These are phyloP conservation scores for Sextonia rubra DNA, from an alignment of 164 flowering plant species.

Conservation along the genomic window DNA sequence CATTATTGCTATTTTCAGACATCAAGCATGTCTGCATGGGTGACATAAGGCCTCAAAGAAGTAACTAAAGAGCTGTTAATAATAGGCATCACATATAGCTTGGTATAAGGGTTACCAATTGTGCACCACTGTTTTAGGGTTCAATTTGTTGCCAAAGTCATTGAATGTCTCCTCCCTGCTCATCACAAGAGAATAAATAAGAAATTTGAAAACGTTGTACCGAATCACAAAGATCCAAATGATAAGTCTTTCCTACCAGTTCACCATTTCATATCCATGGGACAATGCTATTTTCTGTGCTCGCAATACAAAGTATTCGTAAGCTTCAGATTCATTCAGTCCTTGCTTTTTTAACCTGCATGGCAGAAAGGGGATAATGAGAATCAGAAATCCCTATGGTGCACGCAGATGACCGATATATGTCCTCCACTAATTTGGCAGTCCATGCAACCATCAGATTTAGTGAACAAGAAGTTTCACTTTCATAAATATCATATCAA, in stretches of 20 bases:
- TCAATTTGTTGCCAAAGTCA: constrained; percentile 62
- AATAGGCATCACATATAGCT: background rate
- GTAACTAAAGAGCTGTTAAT: background rate
- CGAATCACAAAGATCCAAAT: background rate
- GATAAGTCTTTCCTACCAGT: constrained; percentile 45
- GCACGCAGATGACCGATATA: too few relatives aligned
- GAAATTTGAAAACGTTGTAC: background rate
- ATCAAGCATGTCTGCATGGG: background rate
- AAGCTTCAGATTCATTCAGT: constrained; percentile 54
- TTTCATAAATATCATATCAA: background rate
- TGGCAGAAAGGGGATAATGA: background rate
- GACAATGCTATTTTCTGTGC: constrained; percentile 78
- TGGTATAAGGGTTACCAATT: constrained; percentile 48
- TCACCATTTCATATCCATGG: constrained; percentile 75
- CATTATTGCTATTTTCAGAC: too few relatives aligned
- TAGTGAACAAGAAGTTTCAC: background rate
- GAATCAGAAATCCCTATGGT: background rate
- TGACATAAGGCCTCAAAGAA: background rate
- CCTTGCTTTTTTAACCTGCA: constrained; percentile 53
- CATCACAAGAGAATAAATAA: background rate
- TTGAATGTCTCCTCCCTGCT: constrained; percentile 92
- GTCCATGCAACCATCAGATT: background rate
- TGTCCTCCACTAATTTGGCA: background rate
- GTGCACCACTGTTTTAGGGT: constrained; percentile 72
- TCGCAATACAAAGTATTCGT: constrained; percentile 71